Evolutionary conservation across 768 basidiomycete species (phyloP), one percentile per base, ranked within the genome.

Genomic region (Kwoniella shandongensis): DNA sequence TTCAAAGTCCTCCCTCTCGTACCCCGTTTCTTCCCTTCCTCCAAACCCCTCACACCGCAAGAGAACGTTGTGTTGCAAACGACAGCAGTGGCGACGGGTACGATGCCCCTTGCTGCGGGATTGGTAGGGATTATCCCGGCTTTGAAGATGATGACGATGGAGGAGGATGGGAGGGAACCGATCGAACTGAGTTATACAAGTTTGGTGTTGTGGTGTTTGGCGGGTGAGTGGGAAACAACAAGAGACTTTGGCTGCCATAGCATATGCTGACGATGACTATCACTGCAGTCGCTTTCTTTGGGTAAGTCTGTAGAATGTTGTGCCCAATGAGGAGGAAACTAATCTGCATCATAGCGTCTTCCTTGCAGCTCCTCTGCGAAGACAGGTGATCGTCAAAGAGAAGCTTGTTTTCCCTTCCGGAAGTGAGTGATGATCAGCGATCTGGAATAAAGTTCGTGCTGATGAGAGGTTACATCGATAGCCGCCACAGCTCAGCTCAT

Each of bases 41-140:
- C 58, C 0, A 80, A 77, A 2, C 87, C 87, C 0, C 82, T 93
- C 29, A 86, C 86, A n/a, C 86, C 91, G 0, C 90, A 92, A 77
- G 91, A 97, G 74, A 87, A 94, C 57, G 87, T 96, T 18, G 89
- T 98, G 0, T 82, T 96, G 2, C 93, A 98, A 73, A 96, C 94
- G 0, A 93, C 90, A 0, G 92, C 94, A 0, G 92, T 93, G 1
- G 94, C 93, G 1, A 97, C 92, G 1, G 94, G 94, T 20, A 81
- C 79, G 0, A 71, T 79, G 51, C 79, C 79, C 0, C 70, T 78
- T 13, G 77, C 77, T 10, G 75, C 76, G 26, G 77, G 86, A 0
- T 88, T 97, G 66, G 92, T 97, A 12, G 92, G 93, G 3, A 92
- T 97, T 56, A 81, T 98, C 13, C 94, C 94, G 1, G 93, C 94